Percentiles rank a stretch among this genome's conserved stretches.
Conservation (phyloP, 1,284 basidiomycete species). For the Rhizoctonia solani region DNA sequence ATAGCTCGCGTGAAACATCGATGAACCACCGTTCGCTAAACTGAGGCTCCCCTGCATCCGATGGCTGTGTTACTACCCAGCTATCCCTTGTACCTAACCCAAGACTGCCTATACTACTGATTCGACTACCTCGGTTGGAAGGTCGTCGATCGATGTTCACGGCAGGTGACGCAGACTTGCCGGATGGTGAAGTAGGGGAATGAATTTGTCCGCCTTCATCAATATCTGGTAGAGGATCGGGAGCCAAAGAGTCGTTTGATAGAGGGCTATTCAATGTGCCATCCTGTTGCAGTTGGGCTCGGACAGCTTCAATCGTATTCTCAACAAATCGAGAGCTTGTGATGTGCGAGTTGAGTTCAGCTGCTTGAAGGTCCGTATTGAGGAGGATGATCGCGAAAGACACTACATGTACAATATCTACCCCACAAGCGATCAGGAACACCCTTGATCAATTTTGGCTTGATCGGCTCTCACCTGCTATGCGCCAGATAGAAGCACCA, state of each 20-base stretch:
- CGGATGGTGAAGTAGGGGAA: neutral
- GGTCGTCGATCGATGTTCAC: conserved; percentile 5
- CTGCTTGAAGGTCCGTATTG: conserved; percentile 33
- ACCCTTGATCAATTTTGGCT: neutral
- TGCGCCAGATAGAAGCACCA: conserved; percentile 1
- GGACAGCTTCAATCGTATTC: conserved; percentile 28
- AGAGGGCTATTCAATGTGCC: neutral
- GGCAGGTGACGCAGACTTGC: neutral
- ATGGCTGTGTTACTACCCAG: conserved; percentile 19
- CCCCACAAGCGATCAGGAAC: neutral
- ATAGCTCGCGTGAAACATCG: conserved; percentile 14
- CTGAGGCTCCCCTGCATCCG: neutral
- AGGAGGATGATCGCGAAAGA: conserved; percentile 33
- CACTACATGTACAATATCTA: conserved; percentile 32
- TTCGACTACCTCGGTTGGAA: neutral
- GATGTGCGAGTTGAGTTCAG: conserved; percentile 30
- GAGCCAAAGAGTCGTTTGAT: neutral
- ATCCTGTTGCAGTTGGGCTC: conserved; percentile 6
- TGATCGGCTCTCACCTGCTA: neutral
- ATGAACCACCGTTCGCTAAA: conserved; percentile 12
- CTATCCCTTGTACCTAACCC: conserved; percentile 11
- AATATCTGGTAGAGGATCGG: conserved; percentile 29
- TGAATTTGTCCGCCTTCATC: neutral
- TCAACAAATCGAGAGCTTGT: conserved; percentile 26
- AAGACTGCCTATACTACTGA: conserved; percentile 20